Evolutionary conservation across 192 early-diverging fungal species (phyloP).

Genomic region (Coemansia aciculifera): DNA sequence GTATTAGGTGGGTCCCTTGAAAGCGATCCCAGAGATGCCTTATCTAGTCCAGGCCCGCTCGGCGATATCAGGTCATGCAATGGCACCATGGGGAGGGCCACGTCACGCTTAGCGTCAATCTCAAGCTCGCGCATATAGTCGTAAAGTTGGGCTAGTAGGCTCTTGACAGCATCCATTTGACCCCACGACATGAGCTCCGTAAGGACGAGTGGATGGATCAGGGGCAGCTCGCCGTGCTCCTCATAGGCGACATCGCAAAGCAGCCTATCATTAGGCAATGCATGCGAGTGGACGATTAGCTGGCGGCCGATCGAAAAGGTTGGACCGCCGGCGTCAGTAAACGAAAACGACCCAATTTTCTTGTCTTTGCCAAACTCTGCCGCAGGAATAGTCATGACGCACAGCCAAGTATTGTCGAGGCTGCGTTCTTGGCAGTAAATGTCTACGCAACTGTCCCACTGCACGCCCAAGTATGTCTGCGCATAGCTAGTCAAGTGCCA

Average conservation of each 20-base stretch:
- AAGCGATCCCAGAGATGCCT: neutral
- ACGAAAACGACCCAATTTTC: constrained; percentile 51
- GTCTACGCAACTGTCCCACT: constrained; percentile 50
- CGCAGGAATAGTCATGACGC: constrained; percentile 29
- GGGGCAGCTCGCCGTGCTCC: constrained; percentile 50
- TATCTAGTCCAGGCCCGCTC: neutral
- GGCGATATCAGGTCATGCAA: constrained; percentile 28
- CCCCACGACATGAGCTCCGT: constrained; percentile 57
- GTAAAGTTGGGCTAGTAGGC: constrained; percentile 37
- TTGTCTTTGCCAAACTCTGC: constrained; percentile 38
- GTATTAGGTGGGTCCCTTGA: neutral
- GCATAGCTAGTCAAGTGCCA: constrained; percentile 56
- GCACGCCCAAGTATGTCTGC: constrained; percentile 53
- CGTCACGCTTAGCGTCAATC: constrained; percentile 18
- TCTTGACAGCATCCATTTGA: constrained; percentile 31
- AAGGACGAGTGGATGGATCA: constrained; percentile 47
- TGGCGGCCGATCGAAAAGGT: constrained; percentile 45
- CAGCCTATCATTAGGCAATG: constrained; percentile 14
- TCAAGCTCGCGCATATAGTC: constrained; percentile 44
- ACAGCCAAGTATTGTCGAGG: constrained; percentile 42
- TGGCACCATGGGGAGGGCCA: constrained; percentile 33
- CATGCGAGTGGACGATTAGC: constrained; percentile 31
- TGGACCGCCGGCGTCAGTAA: constrained; percentile 47
- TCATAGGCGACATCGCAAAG: constrained; percentile 42
- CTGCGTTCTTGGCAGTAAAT: constrained; percentile 54